Percentiles rank a stretch among this genome's conserved stretches.
Evolutionary conservation across 306 rosid species (phyloP).

Genomic region (Fragaria nilgerrensis): DNA sequence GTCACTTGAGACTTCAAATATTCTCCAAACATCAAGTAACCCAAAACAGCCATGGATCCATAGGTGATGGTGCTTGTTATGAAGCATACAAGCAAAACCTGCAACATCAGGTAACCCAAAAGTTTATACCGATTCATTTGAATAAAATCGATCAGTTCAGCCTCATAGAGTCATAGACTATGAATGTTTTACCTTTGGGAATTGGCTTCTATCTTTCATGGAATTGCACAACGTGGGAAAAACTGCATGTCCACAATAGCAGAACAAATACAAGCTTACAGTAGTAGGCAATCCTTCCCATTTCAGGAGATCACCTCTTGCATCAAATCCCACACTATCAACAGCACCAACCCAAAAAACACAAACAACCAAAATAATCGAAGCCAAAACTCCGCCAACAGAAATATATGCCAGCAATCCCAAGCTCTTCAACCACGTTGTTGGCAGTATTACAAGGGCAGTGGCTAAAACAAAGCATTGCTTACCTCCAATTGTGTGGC

Average conservation of each 20-base stretch:
- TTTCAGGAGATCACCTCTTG: slow-evolving; percentile 28
- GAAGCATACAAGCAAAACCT: slow-evolving; percentile 65
- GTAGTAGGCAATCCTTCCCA: slow-evolving; percentile 44
- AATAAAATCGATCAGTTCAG: not conserved
- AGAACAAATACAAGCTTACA: slow-evolving; percentile 51
- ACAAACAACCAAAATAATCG: slow-evolving; percentile 37
- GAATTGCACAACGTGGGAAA: slow-evolving; percentile 62
- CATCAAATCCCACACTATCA: slow-evolving; percentile 59
- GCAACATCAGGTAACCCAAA: slow-evolving; percentile 7
- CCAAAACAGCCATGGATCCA: slow-evolving; percentile 52
- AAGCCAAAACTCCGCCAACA: slow-evolving; percentile 60
- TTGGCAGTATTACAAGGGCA: slow-evolving; percentile 51
- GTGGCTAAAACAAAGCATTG: slow-evolving; percentile 44
- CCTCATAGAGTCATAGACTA: no score
- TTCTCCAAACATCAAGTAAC: slow-evolving; percentile 65
- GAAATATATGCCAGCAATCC: slow-evolving; percentile 59
- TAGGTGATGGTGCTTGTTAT: slow-evolving; percentile 45
- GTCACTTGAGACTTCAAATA: slow-evolving; percentile 54
- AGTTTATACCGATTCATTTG: not conserved
- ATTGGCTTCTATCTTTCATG: slow-evolving; percentile 55
- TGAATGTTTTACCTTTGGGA: slow-evolving; percentile 45
- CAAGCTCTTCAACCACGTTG: slow-evolving; percentile 65
- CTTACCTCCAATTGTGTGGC: slow-evolving; percentile 36
- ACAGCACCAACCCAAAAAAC: slow-evolving; percentile 53
- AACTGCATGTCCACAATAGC: slow-evolving; percentile 60